These are phyloP conservation scores for Buddleja alternifolia DNA, from an alignment of 257 asterid species.

Conservation along the genomic window DNA sequence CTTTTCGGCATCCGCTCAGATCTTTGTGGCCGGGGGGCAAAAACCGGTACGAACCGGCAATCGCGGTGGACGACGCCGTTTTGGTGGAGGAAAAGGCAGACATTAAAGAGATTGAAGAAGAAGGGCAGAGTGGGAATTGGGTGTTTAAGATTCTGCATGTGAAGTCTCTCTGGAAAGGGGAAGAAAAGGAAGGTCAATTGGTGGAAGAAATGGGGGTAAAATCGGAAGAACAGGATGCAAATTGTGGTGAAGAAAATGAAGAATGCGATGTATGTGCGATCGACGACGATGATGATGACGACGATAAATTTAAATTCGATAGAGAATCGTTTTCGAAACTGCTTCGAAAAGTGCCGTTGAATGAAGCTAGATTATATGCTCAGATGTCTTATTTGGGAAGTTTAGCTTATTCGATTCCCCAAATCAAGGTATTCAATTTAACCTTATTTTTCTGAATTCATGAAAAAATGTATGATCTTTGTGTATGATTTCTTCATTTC, in stretches of 20 bases:
- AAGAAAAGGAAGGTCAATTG: constrained; percentile 31
- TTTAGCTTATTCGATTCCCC: constrained; percentile 82
- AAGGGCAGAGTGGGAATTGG: constrained; percentile 57
- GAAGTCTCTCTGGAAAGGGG: constrained; percentile 59
- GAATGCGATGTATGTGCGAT: constrained; percentile 57
- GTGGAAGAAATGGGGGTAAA: constrained; percentile 38
- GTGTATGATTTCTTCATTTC: background rate
- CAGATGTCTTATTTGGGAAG: constrained; percentile 79
- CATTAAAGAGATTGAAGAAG: constrained; percentile 27
- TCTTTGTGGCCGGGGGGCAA: constrained; percentile 69
- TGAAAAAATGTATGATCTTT: background rate
- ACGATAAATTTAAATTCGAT: constrained; percentile 58
- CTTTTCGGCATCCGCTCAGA: constrained; percentile 72
- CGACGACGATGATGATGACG: constrained; percentile 53
- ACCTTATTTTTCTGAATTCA: background rate
- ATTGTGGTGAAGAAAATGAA: constrained; percentile 35
- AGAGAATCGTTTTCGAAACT: constrained; percentile 77
- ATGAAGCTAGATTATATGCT: constrained; percentile 82
- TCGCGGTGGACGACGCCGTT: constrained; percentile 67
- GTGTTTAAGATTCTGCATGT: constrained; percentile 74
- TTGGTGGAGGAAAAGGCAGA: constrained; percentile 58
- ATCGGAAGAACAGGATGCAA: constrained; percentile 31
- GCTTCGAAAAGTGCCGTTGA: constrained; percentile 71
- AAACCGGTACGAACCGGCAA: constrained; percentile 55
- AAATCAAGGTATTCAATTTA: constrained; percentile 66